These are phyloP conservation scores for Chalciporus pseudorubinellus DNA, from an alignment of 768 basidiomycete species.

Conservation along the genomic window DNA sequence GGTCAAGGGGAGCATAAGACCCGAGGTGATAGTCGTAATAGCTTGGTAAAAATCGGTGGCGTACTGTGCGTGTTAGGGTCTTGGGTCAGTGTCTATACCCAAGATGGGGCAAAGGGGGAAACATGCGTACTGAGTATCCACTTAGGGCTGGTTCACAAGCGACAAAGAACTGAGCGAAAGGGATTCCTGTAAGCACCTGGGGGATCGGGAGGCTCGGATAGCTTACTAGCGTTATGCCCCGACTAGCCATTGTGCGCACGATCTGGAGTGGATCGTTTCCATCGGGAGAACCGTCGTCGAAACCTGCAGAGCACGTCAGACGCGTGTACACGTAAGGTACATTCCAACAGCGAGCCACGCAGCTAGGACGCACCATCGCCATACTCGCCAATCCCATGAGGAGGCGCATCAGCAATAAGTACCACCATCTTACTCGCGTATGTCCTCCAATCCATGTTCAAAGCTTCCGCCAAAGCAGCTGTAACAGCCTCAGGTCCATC, in stretches of 20 bases:
- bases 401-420: slow-evolving; percentile 95
- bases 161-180: slow-evolving; percentile 80
- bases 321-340: slow-evolving; percentile 3
- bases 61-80: slow-evolving; percentile 47
- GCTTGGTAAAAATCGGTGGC: slow-evolving; percentile 95
- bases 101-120: slow-evolving; percentile 16
- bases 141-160: slow-evolving; percentile 96
- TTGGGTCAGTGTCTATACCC: slow-evolving; percentile 5
- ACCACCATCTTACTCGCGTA: slow-evolving; percentile 94
- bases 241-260: slow-evolving; percentile 84
- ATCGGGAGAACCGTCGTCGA: slow-evolving; percentile 93
- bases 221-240: slow-evolving; percentile 86
- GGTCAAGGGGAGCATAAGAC: slow-evolving; percentile 93
- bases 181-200: slow-evolving; percentile 2
- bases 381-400: slow-evolving; percentile 96
- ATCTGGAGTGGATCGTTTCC: slow-evolving; percentile 87
- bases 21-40: slow-evolving; percentile 88
- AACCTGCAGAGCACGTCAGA: slow-evolving; percentile 50
- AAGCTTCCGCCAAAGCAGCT: slow-evolving; percentile 81
- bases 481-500: slow-evolving; percentile 98
- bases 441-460: slow-evolving; percentile 89
- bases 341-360: background rate
- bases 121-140: slow-evolving; percentile 72
- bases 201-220: slow-evolving; percentile 2
- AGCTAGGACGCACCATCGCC: slow-evolving; percentile 71